Evolutionary conservation across 202 grass and related monocot species (phyloP).

Genomic region (Tripidium arundinaceum): DNA sequence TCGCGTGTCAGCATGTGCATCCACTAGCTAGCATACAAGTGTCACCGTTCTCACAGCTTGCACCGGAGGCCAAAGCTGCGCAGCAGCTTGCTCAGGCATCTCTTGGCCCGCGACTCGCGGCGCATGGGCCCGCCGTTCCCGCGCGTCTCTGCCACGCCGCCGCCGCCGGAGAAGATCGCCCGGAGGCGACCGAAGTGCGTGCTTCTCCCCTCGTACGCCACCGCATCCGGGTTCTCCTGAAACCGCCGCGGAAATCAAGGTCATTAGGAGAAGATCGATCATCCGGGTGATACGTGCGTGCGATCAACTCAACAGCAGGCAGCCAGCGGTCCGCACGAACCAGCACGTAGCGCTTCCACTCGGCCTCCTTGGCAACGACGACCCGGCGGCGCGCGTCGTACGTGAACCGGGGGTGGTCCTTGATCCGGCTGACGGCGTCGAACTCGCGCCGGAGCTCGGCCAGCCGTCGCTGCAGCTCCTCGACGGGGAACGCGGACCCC

Average conservation of each 20-base stretch:
- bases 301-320: not conserved
- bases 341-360: conserved; percentile 28
- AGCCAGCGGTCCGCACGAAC: not conserved
- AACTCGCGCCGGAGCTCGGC: conserved; percentile 31
- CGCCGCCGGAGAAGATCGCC: conserved; percentile 16
- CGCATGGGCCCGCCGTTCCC: not conserved
- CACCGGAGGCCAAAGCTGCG: conserved; percentile 25
- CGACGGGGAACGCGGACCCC: conserved; percentile 27
- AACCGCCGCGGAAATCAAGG: not conserved
- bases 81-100: conserved; percentile 32
- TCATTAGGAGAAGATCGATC: not conserved
- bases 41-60: not conserved
- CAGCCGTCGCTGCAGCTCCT: conserved; percentile 35
- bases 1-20: not conserved
- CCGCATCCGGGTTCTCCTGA: conserved; percentile 38
- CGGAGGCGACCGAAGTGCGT: conserved; percentile 9
- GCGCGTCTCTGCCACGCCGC: not conserved
- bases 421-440: conserved; percentile 24
- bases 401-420: conserved; percentile 21
- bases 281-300: not conserved
- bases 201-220: conserved; percentile 17
- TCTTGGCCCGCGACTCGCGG: conserved; percentile 8
- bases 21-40: not conserved
- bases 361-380: conserved; percentile 33
- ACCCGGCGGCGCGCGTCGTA: conserved; percentile 33